These are phyloP conservation scores for Quercus gilva DNA, from an alignment of 306 rosid genomes.

Conservation along the genomic window DNA sequence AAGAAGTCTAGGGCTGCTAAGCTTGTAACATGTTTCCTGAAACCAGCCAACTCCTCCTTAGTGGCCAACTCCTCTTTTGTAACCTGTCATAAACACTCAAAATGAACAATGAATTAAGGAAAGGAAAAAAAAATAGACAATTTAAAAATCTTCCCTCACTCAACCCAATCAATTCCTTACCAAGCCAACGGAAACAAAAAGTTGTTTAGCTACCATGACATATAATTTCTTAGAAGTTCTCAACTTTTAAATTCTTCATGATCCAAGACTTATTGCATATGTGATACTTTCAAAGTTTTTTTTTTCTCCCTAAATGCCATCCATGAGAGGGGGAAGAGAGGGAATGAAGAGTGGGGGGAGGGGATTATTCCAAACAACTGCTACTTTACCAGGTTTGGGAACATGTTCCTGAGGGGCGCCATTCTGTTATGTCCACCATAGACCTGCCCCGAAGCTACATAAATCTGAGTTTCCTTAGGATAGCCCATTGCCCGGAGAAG, in stretches of 20 bases:
- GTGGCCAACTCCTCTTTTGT: conserved; percentile 94
- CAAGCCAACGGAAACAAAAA: neutral
- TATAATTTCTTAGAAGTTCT: neutral
- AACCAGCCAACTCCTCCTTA: conserved; percentile 78
- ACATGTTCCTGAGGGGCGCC: conserved; percentile 97
- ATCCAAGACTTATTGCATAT: too few species aligned
- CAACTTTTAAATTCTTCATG: too few species aligned
- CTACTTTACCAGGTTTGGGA: conserved; percentile 71
- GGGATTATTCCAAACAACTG: neutral
- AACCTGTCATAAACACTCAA: conserved; percentile 45
- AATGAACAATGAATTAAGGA: neutral
- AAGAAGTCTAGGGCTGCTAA: conserved; percentile 97
- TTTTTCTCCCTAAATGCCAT: neutral
- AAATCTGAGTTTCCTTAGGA: conserved; percentile 95
- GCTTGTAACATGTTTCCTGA: conserved; percentile 96
- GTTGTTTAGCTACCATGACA: neutral
- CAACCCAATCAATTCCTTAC: neutral
- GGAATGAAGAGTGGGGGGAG: neutral
- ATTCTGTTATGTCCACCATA: conserved; percentile 98
- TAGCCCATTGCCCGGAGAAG: conserved; percentile 99
- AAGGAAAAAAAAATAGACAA: neutral
- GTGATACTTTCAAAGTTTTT: neutral
- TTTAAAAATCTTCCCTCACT: neutral
- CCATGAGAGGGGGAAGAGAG: neutral
- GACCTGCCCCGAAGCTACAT: conserved; percentile 98